These are phyloP conservation scores for apple (Malus domestica) DNA, from an alignment of 306 rosid species.

Conservation along the genomic window ASM211411v1 NC_041796.1:23527501-23528000, in stretches of 20 bases:
- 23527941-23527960: neutral
- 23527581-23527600: neutral
- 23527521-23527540: neutral
- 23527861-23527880: neutral
- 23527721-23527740: neutral
- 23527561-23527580: neutral
- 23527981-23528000: neutral
- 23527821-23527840: neutral
- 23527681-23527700: neutral
- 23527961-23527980: neutral
- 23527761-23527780: neutral
- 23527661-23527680: neutral
- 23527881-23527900: neutral
- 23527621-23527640: constrained; percentile 13
- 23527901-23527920: neutral
- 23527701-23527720: neutral
- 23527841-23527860: neutral
- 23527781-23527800: neutral
- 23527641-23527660: neutral
- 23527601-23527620: neutral
- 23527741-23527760: neutral
- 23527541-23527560: neutral
- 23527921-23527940: neutral
- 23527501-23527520: neutral
- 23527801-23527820: neutral